Percentiles rank a stretch among this genome's conserved stretches.
phyloP scores from a whole-genome alignment of 2,329 filamentous ascomycete genomes.

The Fusarium liriodendri region DNA sequence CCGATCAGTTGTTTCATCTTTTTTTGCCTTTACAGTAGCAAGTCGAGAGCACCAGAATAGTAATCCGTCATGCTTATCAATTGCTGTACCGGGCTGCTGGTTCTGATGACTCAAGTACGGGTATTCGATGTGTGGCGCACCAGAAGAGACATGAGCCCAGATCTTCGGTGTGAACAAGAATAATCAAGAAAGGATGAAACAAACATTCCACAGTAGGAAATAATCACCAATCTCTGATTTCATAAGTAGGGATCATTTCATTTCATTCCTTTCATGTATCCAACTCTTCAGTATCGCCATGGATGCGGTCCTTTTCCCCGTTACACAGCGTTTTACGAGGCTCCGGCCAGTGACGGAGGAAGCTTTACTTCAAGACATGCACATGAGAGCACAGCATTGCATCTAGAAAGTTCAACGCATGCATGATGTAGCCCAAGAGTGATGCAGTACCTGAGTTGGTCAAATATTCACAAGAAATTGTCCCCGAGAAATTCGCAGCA shows the following conservation, averaged over 20 bases:
- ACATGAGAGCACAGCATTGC: not conserved
- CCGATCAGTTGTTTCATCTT: conserved; percentile 37
- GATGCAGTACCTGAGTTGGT: not conserved
- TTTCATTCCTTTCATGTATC: not conserved
- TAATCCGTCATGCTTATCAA: conserved; percentile 6
- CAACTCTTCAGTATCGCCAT: not conserved
- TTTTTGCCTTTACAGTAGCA: conserved; percentile 12
- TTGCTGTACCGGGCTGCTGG: not conserved
- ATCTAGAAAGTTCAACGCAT: not conserved
- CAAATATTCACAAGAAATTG: not conserved
- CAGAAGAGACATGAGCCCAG: not conserved
- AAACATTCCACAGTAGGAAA: not conserved
- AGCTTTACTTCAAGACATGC: not conserved
- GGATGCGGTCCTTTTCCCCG: not conserved
- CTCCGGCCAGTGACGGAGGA: not conserved
- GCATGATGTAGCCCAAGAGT: not conserved
- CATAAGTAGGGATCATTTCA: not conserved
- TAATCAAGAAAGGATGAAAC: not conserved
- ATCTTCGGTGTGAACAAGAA: not conserved
- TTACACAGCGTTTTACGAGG: not conserved
- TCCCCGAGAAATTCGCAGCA: not conserved
- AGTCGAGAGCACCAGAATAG: conserved; percentile 17
- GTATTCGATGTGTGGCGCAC: not conserved
- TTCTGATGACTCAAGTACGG: not conserved
- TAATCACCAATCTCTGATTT: not conserved